A percentile compares a stretch with the other conserved stretches of the same genome.
Evolutionary conservation across 108 stramenopile genomes (phyloP).

Genomic region (Schizochytrium sp.): DNA sequence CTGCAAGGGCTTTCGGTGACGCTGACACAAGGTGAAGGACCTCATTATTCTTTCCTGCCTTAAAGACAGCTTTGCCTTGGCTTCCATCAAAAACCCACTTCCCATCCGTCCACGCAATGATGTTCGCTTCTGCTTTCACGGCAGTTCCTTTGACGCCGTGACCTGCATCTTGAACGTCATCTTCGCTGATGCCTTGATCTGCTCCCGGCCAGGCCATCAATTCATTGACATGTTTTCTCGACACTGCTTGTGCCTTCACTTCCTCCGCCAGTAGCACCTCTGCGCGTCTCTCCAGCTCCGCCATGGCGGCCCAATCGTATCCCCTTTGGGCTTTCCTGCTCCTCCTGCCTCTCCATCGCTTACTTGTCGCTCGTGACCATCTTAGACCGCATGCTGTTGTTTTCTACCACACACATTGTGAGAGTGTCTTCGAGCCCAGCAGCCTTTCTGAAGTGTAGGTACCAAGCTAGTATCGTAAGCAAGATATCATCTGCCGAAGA

Average conservation of each 20-base stretch:
- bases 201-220: not conserved
- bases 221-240: not conserved
- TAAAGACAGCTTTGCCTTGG: not conserved
- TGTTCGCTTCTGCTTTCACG: not conserved
- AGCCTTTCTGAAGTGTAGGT: too few species aligned
- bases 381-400: too few species aligned
- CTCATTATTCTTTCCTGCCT: not conserved
- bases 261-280: not conserved
- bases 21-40: not conserved
- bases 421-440: too few species aligned
- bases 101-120: not conserved
- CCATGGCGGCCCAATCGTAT: not conserved
- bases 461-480: too few species aligned
- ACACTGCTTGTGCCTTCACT: not conserved
- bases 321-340: too few species aligned
- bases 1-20: not conserved
- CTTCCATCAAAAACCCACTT: not conserved
- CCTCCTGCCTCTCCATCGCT: too few species aligned
- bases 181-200: not conserved
- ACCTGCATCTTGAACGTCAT: not conserved
- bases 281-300: not conserved
- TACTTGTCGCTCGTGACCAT: too few species aligned
- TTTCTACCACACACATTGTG: too few species aligned
- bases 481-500: too few species aligned
- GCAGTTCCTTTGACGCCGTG: not conserved